Evolutionary conservation across 1,284 basidiomycete genomes (phyloP).

Genomic region (Rhodotorula mucilaginosa): DNA sequence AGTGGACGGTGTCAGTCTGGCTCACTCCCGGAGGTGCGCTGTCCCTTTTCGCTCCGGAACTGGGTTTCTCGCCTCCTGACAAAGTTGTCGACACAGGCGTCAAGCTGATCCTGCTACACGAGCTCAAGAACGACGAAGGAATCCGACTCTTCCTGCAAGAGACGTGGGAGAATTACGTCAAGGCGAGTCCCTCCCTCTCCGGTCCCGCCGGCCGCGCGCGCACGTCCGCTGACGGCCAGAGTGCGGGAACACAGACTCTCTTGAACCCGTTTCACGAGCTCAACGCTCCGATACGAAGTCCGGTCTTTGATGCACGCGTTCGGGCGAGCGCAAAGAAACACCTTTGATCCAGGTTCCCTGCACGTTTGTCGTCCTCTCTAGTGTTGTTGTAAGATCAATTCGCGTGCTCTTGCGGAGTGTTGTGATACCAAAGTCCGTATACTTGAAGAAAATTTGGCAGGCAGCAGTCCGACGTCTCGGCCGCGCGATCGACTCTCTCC

Average conservation of each 20-base stretch:
- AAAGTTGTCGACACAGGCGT: slow-evolving; percentile 58
- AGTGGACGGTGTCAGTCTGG: slow-evolving; percentile 93
- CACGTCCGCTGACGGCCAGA: background rate
- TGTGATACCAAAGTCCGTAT: too few relatives aligned
- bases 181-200: slow-evolving; percentile 59
- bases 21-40: slow-evolving; percentile 83
- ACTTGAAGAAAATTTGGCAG: too few relatives aligned
- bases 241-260: slow-evolving; percentile 60
- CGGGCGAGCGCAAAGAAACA: slow-evolving; percentile 81
- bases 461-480: too few relatives aligned
- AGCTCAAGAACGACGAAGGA: slow-evolving; percentile 91
- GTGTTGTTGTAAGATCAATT: slow-evolving; percentile 3
- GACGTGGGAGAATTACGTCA: slow-evolving; percentile 91
- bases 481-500: too few relatives aligned
- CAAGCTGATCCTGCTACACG: slow-evolving; percentile 87
- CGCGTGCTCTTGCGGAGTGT: background rate
- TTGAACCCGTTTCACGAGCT: slow-evolving; percentile 90
- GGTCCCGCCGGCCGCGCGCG: too few relatives aligned
- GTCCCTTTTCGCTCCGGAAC: slow-evolving; percentile 6
- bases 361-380: background rate
- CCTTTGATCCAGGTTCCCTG: slow-evolving; percentile 54
- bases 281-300: slow-evolving; percentile 74
- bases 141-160: slow-evolving; percentile 86
- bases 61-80: slow-evolving; percentile 2
- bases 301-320: slow-evolving; percentile 75